A percentile compares a stretch with the other conserved stretches of the same genome.
Evolutionary conservation across 1,284 basidiomycete species (phyloP).

Genomic region (Takashimella tepidaria): DNA sequence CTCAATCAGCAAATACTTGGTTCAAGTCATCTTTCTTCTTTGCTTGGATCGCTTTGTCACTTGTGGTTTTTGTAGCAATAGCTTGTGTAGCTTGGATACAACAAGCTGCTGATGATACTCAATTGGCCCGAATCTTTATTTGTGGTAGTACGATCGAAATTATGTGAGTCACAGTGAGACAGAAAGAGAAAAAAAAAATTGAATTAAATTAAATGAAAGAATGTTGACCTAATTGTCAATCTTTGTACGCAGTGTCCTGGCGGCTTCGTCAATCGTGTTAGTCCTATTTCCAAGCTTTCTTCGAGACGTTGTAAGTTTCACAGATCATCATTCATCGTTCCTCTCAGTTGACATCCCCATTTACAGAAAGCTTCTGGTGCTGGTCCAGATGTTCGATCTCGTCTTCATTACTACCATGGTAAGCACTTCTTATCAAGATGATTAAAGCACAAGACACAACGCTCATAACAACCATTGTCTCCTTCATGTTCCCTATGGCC

Average conservation of each 20-base stretch:
- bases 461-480: background rate
- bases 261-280: constrained; percentile 18
- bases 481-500: background rate
- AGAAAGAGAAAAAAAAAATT: no score
- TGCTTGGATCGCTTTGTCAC: constrained; percentile 25
- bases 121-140: constrained; percentile 15
- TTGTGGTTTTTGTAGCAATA: constrained; percentile 13
- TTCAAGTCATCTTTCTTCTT: constrained; percentile 26
- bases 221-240: no score
- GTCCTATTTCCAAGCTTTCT: constrained; percentile 29
- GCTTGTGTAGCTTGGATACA: constrained; percentile 17
- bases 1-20: constrained; percentile 23
- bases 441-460: no score
- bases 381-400: constrained; percentile 29
- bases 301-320: constrained; percentile 22
- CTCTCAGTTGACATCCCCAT: constrained; percentile 9
- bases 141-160: constrained; percentile 21
- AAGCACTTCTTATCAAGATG: no score
- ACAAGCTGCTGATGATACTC: constrained; percentile 9
- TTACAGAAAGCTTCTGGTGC: constrained; percentile 30
- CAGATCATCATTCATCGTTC: background rate
- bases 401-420: constrained; percentile 33
- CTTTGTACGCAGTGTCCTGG: no score
- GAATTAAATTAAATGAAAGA: no score
- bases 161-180: constrained; percentile 22